These are phyloP conservation scores for Terana coerulea DNA, from an alignment of 768 basidiomycete species.

Conservation along the genomic window DNA sequence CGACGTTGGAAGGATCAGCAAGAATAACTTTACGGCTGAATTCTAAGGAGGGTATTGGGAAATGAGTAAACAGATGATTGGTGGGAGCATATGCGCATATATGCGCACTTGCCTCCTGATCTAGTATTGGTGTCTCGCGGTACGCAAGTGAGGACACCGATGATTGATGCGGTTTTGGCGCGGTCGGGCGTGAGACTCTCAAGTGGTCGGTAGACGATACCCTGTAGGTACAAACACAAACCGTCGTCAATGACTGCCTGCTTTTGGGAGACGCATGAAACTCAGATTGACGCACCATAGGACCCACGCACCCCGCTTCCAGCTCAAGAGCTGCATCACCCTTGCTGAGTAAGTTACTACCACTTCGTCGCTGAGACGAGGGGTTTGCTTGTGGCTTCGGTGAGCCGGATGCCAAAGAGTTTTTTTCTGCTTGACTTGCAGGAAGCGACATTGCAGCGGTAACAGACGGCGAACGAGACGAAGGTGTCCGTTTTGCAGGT, in stretches of 20 bases:
- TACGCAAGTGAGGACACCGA: not conserved
- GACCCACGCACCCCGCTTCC: not conserved
- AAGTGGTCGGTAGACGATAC: not conserved
- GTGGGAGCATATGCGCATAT: not conserved
- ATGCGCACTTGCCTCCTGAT: not conserved
- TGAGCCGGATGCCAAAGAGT: too few species aligned
- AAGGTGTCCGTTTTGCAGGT: too few species aligned
- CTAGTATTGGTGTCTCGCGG: not conserved
- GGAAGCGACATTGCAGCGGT: too few species aligned
- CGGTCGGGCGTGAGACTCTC: too few species aligned
- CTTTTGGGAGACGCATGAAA: too few species aligned
- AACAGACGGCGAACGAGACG: too few species aligned
- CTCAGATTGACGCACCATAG: too few species aligned
- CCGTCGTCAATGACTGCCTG: not conserved
- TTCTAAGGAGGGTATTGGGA: conserved; percentile 32
- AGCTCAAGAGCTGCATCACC: too few species aligned
- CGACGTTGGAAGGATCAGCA: conserved; percentile 49
- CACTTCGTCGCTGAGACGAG: too few species aligned
- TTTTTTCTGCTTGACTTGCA: too few species aligned
- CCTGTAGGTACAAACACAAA: not conserved
- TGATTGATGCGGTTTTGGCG: not conserved
- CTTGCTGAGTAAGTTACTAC: too few species aligned
- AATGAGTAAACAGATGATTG: not conserved
- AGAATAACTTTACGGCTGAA: conserved; percentile 41
- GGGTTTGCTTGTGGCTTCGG: too few species aligned